Conservation (phyloP, 331 rosid species). For the Malus hybrid region DNA sequence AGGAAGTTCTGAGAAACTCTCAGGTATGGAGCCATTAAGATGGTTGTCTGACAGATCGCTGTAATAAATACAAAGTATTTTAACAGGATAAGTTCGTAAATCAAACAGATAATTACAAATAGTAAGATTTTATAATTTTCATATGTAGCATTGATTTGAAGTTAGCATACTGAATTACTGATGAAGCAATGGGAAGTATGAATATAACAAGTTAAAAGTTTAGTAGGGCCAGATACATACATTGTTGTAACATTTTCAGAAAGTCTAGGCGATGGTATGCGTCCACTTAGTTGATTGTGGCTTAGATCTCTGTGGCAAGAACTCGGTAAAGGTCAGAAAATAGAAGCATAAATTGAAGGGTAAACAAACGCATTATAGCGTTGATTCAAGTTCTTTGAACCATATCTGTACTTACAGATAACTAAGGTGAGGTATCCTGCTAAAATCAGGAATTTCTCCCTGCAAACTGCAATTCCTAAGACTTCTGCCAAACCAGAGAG, state of each 20-base stretch:
- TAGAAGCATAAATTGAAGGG: not conserved
- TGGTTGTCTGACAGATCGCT: slow-evolving; percentile 61
- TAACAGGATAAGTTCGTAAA: not conserved
- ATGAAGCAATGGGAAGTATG: slow-evolving; percentile 3
- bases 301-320: slow-evolving; percentile 67
- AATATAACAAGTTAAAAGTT: not conserved
- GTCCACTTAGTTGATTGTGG: slow-evolving; percentile 54
- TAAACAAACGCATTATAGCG: not conserved
- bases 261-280: slow-evolving; percentile 43
- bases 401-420: slow-evolving; percentile 57
- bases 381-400: not conserved
- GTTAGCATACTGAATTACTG: not conserved
- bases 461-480: slow-evolving; percentile 75
- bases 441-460: slow-evolving; percentile 70
- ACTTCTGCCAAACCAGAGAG: slow-evolving; percentile 49
- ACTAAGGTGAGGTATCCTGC: slow-evolving; percentile 34
- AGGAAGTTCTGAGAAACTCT: slow-evolving; percentile 44
- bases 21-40: slow-evolving; percentile 61
- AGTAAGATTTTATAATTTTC: not conserved
- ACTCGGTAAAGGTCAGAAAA: slow-evolving; percentile 12
- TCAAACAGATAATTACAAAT: not conserved
- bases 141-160: not conserved
- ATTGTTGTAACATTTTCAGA: slow-evolving; percentile 55
- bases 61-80: slow-evolving; percentile 19
- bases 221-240: slow-evolving; percentile 31